These are phyloP conservation scores for Neurospora tetraspora DNA, from an alignment of 495 filamentous ascomycete species.

Conservation along the genomic window DNA sequence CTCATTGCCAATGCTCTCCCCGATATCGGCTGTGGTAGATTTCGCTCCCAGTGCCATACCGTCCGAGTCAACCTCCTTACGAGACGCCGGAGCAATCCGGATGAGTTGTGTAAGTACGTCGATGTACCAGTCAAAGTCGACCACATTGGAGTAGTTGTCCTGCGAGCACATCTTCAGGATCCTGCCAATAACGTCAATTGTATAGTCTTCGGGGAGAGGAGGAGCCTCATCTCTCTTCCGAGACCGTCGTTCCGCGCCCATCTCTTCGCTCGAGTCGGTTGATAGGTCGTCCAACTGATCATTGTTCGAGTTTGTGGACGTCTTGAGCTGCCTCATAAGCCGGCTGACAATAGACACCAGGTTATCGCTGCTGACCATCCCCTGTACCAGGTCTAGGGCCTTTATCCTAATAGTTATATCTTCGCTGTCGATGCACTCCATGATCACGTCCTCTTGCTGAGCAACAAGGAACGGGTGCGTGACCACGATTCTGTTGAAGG, in stretches of 20 bases:
- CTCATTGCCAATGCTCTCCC: conserved; percentile 69
- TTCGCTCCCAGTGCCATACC: conserved; percentile 26
- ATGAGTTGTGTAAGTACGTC: conserved; percentile 74
- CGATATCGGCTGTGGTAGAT: conserved; percentile 37
- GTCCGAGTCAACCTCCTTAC: conserved; percentile 23
- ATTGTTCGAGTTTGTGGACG: conserved; percentile 29
- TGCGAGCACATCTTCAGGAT: conserved; percentile 88
- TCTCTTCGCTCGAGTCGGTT: conserved; percentile 52
- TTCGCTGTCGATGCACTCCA: conserved; percentile 87
- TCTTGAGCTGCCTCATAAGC: conserved; percentile 70
- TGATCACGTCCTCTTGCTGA: conserved; percentile 87
- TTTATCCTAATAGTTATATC: conserved; percentile 95
- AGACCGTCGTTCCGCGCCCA: conserved; percentile 30
- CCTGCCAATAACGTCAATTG: conserved; percentile 61
- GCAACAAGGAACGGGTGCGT: conserved; percentile 82
- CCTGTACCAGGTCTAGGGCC: conserved; percentile 79
- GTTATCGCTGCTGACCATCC: conserved; percentile 82
- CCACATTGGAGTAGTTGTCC: conserved; percentile 73
- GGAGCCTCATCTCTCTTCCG: conserved; percentile 26
- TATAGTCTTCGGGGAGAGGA: conserved; percentile 72
- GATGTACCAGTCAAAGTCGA: conserved; percentile 96
- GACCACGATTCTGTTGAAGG: conserved; percentile 85
- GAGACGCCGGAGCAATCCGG: conserved; percentile 49
- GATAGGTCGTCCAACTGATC: conserved; percentile 26
- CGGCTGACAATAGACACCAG: conserved; percentile 74